These are phyloP conservation scores for Pleoardoris graminearum DNA, from an alignment of 2,329 filamentous ascomycete genomes.

Conservation along the genomic window DNA sequence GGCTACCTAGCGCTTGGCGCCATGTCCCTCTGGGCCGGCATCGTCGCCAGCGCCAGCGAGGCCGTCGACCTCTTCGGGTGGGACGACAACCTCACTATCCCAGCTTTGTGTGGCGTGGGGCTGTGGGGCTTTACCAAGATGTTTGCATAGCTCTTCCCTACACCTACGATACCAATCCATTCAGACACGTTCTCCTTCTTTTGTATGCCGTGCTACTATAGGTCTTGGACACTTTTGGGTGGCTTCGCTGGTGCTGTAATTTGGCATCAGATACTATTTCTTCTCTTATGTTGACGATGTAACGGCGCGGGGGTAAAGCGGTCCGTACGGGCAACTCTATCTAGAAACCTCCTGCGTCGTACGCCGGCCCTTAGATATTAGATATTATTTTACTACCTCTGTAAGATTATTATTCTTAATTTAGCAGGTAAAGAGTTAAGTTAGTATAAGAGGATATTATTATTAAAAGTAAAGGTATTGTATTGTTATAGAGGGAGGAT, in stretches of 20 bases:
- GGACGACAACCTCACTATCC: constrained; percentile 98
- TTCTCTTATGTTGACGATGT: constrained; percentile 4
- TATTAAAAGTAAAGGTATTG: no score
- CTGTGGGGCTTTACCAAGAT: constrained; percentile 90
- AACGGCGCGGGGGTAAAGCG: neutral
- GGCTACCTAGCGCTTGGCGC: constrained; percentile 75
- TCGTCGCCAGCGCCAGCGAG: constrained; percentile 86
- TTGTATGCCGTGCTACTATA: no score
- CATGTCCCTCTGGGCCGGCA: constrained; percentile 84
- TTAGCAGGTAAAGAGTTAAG: no score
- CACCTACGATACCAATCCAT: neutral
- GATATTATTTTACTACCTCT: no score
- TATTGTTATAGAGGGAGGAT: no score
- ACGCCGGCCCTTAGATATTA: no score
- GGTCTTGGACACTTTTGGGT: no score
- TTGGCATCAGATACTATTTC: constrained; percentile 6
- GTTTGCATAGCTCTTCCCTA: constrained; percentile 59
- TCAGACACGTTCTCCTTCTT: neutral
- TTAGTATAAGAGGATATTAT: no score
- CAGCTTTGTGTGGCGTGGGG: constrained; percentile 82
- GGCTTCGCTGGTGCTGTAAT: no score
- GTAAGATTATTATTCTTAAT: no score
- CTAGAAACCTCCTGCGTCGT: no score
- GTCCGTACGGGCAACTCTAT: neutral
- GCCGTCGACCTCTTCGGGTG: constrained; percentile 88